phyloP scores from a whole-genome alignment of 176 grass and related monocot genomes.

The Pharus latifolius region DNA sequence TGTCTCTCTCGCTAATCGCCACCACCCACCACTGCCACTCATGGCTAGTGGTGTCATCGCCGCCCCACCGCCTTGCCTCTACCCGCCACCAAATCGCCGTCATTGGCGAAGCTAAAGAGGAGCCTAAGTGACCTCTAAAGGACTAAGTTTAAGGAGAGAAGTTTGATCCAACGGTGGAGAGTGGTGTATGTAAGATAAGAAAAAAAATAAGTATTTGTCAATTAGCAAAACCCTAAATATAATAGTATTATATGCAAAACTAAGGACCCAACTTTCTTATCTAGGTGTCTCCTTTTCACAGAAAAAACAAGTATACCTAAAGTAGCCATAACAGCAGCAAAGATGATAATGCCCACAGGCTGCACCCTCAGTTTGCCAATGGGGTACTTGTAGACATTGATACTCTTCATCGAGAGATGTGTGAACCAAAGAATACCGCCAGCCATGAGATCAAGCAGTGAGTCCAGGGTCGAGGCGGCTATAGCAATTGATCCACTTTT shows the following conservation, averaged over 20 bases:
- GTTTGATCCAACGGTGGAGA: too few relatives aligned
- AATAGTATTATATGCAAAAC: background rate
- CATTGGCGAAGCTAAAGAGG: too few relatives aligned
- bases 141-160: too few relatives aligned
- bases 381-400: constrained; percentile 85
- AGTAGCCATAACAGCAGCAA: constrained; percentile 85
- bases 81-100: too few relatives aligned
- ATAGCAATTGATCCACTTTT: constrained; percentile 96
- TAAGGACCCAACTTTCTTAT: background rate
- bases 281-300: background rate
- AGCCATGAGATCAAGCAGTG: constrained; percentile 86
- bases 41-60: too few relatives aligned
- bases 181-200: too few relatives aligned
- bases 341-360: constrained; percentile 91
- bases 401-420: constrained; percentile 88
- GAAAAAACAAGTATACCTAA: constrained; percentile 52
- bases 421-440: constrained; percentile 98
- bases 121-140: too few relatives aligned
- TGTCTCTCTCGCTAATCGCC: too few relatives aligned
- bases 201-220: too few relatives aligned
- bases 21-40: too few relatives aligned
- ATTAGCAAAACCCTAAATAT: too few relatives aligned
- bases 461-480: constrained; percentile 93
- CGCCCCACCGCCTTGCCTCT: too few relatives aligned
- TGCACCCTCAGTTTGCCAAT: constrained; percentile 92